Evolutionary conservation across 306 rosid genomes (phyloP), one percentile per base, ranked within the genome.

Genomic region (Acacia confusa): DNA sequence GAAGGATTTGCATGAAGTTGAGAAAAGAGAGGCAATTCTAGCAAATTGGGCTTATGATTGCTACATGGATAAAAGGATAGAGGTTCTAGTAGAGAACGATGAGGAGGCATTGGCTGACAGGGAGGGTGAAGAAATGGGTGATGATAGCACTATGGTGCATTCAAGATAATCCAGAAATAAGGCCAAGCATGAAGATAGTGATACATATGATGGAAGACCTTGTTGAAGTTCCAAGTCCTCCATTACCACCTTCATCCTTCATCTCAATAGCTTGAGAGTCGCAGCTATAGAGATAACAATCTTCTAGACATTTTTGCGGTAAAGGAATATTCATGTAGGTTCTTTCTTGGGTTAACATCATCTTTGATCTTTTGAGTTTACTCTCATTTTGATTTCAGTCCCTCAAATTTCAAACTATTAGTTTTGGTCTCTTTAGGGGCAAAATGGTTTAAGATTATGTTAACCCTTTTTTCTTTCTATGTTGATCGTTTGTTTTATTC

Each of bases 121-220:
- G 4, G 1, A 82, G 82, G 82, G 9, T 87, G 4, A 69, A 77
- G 9, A 80, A 43, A 13, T 88, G 87, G 88, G 76, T 85, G 4
- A 83, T 64, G 70, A 78, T 70, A 73, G 85, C 88, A 78, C 36
- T 88, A n/a, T 88, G 91, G 91, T 88, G 91, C 82, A 82, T 88
- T 70, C 85, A 82, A 17, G 88, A 85, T 74, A 72, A 77, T 13
- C 87, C 75, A n/a, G 84, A 88, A 63, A 38, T 24, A 81, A 85
- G 88, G 78, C 88, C 88, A n/a, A 63, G 82, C 2, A 80, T 88
- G 87, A 81, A 80, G 75, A 82, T 11, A 53, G 88, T 83, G 28
- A 13, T 85, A 70, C 87, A 34, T 38, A 88, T 88, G 90, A 74
- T 88, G 8, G 80, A 88, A 80, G 88, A 84, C 13, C 27, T 68